Base-by-base conservation (phyloP, 1,139 yeast genomes). In the Zygosaccharomyces sapae region DNA sequence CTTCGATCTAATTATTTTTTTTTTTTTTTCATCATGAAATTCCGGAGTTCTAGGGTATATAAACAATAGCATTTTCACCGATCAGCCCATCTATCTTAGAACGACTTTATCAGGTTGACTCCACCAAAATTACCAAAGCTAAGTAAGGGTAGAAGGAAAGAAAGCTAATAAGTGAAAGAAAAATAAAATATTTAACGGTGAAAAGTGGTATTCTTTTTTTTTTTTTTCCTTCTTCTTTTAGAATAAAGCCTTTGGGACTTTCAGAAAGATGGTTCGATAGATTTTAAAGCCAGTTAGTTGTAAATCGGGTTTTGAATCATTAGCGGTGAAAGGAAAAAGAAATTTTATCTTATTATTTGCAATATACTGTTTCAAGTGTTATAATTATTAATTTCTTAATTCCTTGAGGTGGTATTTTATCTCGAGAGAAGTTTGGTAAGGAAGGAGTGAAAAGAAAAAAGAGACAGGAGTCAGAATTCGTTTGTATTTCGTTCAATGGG, bases 191-290 rank as follows among this genome's bases (percentile, higher is more conserved):
- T n/a, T 30, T 7, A 30, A 12, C 12, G 7, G 13, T n/a, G 33
- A 3, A 7, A 7, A n/a, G 16, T 6, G 33, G 7, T 12, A 16
- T n/a, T 16, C 33, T 27, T 27, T 27, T 10, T 30, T 19, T 10
- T 30, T 30, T 30, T 30, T 30, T 19, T 19, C 20, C 20, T 19
- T 19, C 20, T 20, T 20, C 22, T 20, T 20, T 20, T 20, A 20
- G 16, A 30, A 6, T 12, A 30, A n/a, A 30, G 22, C 22, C 22
- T 20, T 20, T 20, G n/a, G n/a, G n/a, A n/a, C n/a, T n/a, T n/a
- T 3, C 19, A 24, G 30, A 24, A 37, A 37, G 40, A 37, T 37
- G 40, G 25, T 19, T 19, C 18, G 40, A 37, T 37, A 24, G 40
- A 13, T 30, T 12, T 7, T 16, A 18, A n/a, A 27, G 9, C 3